Evolutionary conservation across 1,284 basidiomycete genomes (phyloP), one percentile per base, ranked within the genome.

Genomic region (Apiotrichum sp.): DNA sequence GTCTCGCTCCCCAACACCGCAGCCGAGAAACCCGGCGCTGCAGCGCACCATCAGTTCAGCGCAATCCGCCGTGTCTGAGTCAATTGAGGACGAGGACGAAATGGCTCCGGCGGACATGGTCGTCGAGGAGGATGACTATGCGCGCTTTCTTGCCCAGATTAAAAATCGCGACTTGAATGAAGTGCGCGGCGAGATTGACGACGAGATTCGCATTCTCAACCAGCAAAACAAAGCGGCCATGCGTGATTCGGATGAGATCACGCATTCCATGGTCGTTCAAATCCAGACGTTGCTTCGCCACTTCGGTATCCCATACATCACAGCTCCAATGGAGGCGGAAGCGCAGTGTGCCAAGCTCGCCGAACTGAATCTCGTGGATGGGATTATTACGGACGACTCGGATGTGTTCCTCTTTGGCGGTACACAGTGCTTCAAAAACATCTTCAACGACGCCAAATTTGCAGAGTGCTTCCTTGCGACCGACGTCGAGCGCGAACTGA

Each of bases 401-500:
- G 96, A 99, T 69, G 93, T 98, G 38, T 99, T 99, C 75, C 84
- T 98, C 46, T 99, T 99, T 65, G 95, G 96, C 35, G 95, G 89
- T 14, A 79, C 83, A 57, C 85, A 91, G 33, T 90, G 98, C 44
- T 97, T 89, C 81, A 96, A 96, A 77, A 97, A 99, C 75, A 96
- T 99, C 88, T 99, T 99, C 80, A 98, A 98, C 75, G 92, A 98
- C 77, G 89, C 89, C 58, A 98, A 97, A 80, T 96, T 91, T 8
- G 95, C 98, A 56, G 95, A 98, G 75, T 93, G 92, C 70, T 98
- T 96, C 78, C 78, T 96, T 38, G 78, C 86, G 6, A 78, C 84
- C 1, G 96, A 99, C 72, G 81, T 98, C 53, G 81, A 84, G 50
- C 83, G 93, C 43, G 96, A 98, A 73, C 80, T 98, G 6, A 88